Evolutionary conservation across 164 flowering plant species (phyloP).

Genomic region (grape (Vitis vinifera)): DNA sequence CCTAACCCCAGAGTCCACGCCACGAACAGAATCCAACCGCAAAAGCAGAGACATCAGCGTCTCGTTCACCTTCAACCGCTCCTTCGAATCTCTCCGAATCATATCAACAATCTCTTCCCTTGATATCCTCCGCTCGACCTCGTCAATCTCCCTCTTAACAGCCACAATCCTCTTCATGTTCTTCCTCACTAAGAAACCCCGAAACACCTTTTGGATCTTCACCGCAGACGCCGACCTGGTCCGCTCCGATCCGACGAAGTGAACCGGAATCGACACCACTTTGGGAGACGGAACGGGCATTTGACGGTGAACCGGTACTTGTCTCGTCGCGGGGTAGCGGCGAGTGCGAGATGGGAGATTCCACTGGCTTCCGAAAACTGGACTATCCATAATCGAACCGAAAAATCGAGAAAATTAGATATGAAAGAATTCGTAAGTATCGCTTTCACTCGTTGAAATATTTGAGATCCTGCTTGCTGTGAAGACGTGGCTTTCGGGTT

Average conservation of each 20-base stretch:
- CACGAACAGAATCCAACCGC: constrained; percentile 59
- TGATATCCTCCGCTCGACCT: constrained; percentile 42
- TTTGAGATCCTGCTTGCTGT: background rate
- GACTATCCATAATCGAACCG: constrained; percentile 18
- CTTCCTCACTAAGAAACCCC: constrained; percentile 63
- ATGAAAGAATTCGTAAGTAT: no score
- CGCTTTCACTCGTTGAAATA: no score
- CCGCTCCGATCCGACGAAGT: constrained; percentile 31
- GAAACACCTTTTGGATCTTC: constrained; percentile 66
- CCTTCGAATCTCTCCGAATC: constrained; percentile 46
- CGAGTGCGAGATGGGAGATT: constrained; percentile 10
- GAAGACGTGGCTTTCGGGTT: no score
- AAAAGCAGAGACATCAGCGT: constrained; percentile 61
- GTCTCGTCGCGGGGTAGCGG: constrained; percentile 3
- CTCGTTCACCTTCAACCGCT: constrained; percentile 62
- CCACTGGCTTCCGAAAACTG: constrained; percentile 18
- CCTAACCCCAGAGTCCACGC: constrained; percentile 59
- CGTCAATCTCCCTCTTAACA: constrained; percentile 42
- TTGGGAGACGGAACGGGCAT: constrained; percentile 19
- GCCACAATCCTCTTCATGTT: constrained; percentile 46
- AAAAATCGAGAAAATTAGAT: no score
- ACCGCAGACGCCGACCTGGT: constrained; percentile 34
- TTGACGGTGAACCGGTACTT: constrained; percentile 5
- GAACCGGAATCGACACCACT: constrained; percentile 56
- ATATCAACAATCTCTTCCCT: constrained; percentile 28